Conservation (phyloP, 2,329 filamentous ascomycete species). For the Beauveria rudraprayagi region DNA sequence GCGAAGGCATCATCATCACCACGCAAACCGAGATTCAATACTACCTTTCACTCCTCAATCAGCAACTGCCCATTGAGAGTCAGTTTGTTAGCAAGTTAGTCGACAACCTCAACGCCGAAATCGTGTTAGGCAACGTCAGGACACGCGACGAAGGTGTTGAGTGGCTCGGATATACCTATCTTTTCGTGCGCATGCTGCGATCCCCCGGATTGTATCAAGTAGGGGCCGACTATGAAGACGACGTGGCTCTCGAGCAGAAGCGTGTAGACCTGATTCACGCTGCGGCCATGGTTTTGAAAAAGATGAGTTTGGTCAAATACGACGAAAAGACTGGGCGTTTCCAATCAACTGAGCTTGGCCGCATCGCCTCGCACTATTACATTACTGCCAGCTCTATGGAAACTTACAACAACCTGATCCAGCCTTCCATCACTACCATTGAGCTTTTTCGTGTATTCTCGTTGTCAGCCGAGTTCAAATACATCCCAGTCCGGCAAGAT, state of each 20-base stretch:
- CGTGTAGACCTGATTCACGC: conserved; percentile 96
- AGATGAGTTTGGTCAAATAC: conserved; percentile 85
- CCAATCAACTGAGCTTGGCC: conserved; percentile 86
- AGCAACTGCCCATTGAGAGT: conserved; percentile 95
- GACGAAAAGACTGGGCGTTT: conserved; percentile 87
- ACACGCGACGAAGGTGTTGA: conserved; percentile 94
- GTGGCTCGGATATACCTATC: conserved; percentile 96
- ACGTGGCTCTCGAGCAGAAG: conserved; percentile 87
- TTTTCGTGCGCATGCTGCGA: conserved; percentile 95
- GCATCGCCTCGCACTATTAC: conserved; percentile 97
- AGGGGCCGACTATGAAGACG: conserved; percentile 89
- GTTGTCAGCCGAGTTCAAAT: conserved; percentile 96
- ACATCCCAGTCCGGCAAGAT: conserved; percentile 93
- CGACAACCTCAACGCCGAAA: conserved; percentile 92
- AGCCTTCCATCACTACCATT: conserved; percentile 85
- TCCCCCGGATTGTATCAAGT: conserved; percentile 94
- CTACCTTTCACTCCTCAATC: conserved; percentile 91
- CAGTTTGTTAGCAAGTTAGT: conserved; percentile 89
- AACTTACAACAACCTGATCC: conserved; percentile 91
- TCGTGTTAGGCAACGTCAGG: conserved; percentile 89
- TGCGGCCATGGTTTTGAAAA: conserved; percentile 78
- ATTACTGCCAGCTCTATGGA: conserved; percentile 95
- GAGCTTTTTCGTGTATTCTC: conserved; percentile 96
- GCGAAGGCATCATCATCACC: conserved; percentile 97
- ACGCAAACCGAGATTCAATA: conserved; percentile 93